Percentiles rank a stretch among this genome's conserved stretches.
Conservation (phyloP, 2,329 filamentous ascomycete species). For the Acephala macrosclerotiorum region DNA sequence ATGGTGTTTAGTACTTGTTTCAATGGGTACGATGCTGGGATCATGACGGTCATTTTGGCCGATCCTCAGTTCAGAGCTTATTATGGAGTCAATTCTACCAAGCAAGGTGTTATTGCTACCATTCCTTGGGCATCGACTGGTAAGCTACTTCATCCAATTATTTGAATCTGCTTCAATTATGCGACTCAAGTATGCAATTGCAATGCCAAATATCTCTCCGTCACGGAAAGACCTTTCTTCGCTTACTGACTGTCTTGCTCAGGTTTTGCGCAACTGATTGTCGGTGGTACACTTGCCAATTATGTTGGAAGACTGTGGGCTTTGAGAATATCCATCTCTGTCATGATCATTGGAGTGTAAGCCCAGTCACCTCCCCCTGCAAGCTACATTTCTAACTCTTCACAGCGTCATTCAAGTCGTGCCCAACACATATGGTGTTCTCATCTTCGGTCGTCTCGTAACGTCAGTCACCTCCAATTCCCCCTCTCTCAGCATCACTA, state of each 20-base stretch:
- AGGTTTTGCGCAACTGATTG: slow-evolving; percentile 49
- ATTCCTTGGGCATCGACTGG: slow-evolving; percentile 52
- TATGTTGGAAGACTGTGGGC: slow-evolving; percentile 50
- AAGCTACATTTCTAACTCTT: neutral
- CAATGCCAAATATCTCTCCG: neutral
- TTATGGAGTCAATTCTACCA: slow-evolving; percentile 47
- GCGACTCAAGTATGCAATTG: neutral
- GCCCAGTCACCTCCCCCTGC: slow-evolving; percentile 1
- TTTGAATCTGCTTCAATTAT: neutral
- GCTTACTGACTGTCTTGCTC: neutral
- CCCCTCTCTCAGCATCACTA: neutral
- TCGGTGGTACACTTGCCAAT: slow-evolving; percentile 49
- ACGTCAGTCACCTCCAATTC: slow-evolving; percentile 37
- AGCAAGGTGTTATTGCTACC: slow-evolving; percentile 48
- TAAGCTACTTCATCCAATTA: slow-evolving; percentile 20
- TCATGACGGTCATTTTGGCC: slow-evolving; percentile 53
- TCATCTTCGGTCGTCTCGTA: slow-evolving; percentile 50
- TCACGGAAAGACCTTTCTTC: no score
- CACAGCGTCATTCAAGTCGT: slow-evolving; percentile 48
- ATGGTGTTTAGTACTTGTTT: slow-evolving; percentile 51
- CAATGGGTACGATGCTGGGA: slow-evolving; percentile 51
- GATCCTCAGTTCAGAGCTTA: slow-evolving; percentile 51
- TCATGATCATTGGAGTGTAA: slow-evolving; percentile 50
- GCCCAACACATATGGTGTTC: slow-evolving; percentile 50
- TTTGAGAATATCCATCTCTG: slow-evolving; percentile 47